Conservation (phyloP, 179 eudicot species). For the Carnegiea gigantea region DNA sequence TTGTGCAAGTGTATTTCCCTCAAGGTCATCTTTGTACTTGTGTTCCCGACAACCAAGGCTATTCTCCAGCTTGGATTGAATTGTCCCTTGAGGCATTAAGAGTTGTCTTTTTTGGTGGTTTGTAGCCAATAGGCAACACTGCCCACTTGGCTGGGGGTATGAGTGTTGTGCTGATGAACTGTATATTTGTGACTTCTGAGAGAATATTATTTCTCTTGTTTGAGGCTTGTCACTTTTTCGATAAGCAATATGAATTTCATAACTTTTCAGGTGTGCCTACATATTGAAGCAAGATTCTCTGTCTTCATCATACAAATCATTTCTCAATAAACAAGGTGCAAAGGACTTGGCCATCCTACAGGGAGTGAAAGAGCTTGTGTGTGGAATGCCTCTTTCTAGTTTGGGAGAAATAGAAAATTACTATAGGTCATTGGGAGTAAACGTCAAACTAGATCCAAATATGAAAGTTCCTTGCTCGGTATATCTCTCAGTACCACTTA, state of each 20-base stretch:
- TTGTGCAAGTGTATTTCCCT: too few species aligned
- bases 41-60: not conserved
- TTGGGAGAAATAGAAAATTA: conserved; percentile 64
- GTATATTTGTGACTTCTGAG: not conserved
- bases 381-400: conserved; percentile 62
- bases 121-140: not conserved
- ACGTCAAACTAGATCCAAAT: conserved; percentile 73
- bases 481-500: conserved; percentile 18
- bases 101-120: not conserved
- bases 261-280: conserved; percentile 84
- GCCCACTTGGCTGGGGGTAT: not conserved
- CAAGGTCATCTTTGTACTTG: too few species aligned
- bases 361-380: conserved; percentile 68
- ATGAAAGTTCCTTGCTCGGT: conserved; percentile 98
- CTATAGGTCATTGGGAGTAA: conserved; percentile 62
- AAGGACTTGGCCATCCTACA: conserved; percentile 64
- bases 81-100: not conserved
- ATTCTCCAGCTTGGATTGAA: not conserved
- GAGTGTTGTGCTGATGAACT: not conserved
- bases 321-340: conserved; percentile 93
- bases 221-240: not conserved
- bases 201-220: not conserved
- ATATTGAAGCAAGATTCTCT: conserved; percentile 84
- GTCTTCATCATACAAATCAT: conserved; percentile 81
- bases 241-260: conserved; percentile 16